Conservation (phyloP, 2,329 filamentous ascomycete genomes). For the Penicillium sp. region DNA sequence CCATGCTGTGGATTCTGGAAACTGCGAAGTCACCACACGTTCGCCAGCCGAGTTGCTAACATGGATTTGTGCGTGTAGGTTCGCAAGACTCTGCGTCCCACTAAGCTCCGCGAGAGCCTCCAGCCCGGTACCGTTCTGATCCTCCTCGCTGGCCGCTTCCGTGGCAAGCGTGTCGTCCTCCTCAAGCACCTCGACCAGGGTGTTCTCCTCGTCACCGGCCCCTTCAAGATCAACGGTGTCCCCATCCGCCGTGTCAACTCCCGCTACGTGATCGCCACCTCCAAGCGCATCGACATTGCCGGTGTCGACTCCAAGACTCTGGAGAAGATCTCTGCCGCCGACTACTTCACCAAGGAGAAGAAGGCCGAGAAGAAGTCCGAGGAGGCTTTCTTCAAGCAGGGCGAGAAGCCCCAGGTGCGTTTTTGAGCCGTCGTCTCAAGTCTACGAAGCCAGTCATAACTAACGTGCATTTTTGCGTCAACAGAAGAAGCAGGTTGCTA, state of each 20-base stretch:
- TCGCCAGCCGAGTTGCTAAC: conserved; percentile 20
- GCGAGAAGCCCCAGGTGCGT: conserved; percentile 94
- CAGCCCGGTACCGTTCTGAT: conserved; percentile 95
- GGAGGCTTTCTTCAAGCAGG: conserved; percentile 99
- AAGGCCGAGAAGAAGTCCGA: conserved; percentile 88
- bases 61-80: conserved; percentile 57
- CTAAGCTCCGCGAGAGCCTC: conserved; percentile 83
- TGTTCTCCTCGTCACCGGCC: conserved; percentile 97
- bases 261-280: conserved; percentile 52
- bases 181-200: conserved; percentile 97
- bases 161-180: conserved; percentile 98
- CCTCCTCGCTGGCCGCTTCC: conserved; percentile 98
- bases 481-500: conserved; percentile 96
- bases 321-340: conserved; percentile 82
- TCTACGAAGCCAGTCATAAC: background rate
- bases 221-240: conserved; percentile 99
- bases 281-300: conserved; percentile 58
- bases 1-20: background rate
- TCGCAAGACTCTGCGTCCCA: conserved; percentile 88
- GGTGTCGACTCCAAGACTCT: conserved; percentile 70
- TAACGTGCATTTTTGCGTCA: conserved; percentile 12
- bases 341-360: conserved; percentile 98
- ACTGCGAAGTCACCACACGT: background rate
- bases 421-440: background rate
- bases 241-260: conserved; percentile 74